These are phyloP conservation scores for Inonotus obliquus DNA, from an alignment of 1,284 basidiomycete species.

Conservation along the genomic window DNA sequence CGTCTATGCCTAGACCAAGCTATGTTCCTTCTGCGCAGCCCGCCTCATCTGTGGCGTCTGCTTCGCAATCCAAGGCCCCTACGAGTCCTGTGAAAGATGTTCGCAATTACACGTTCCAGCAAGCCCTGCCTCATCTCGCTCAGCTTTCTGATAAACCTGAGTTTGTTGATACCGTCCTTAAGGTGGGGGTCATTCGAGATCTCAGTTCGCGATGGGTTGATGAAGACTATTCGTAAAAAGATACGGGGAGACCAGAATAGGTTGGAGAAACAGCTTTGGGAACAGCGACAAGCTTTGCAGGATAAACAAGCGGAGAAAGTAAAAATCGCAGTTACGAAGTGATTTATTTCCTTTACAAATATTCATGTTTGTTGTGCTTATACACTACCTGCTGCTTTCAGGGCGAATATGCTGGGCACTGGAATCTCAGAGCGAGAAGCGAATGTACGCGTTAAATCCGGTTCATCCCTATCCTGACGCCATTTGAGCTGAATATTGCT, in stretches of 20 bases:
- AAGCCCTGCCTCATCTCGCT: slow-evolving; percentile 54
- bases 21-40: slow-evolving; percentile 3
- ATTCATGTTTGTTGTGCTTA: slow-evolving; percentile 6
- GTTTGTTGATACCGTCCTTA: slow-evolving; percentile 43
- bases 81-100: slow-evolving; percentile 31
- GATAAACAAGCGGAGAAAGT: slow-evolving; percentile 65
- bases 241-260: slow-evolving; percentile 62
- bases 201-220: neutral
- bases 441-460: slow-evolving; percentile 37
- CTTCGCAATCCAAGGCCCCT: neutral
- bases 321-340: slow-evolving; percentile 62
- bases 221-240: slow-evolving; percentile 22
- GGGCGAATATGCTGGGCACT: slow-evolving; percentile 59
- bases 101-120: slow-evolving; percentile 53
- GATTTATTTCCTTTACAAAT: slow-evolving; percentile 22
- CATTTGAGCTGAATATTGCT: slow-evolving; percentile 9
- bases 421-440: slow-evolving; percentile 64
- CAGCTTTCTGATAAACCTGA: slow-evolving; percentile 45
- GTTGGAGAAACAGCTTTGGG: slow-evolving; percentile 60
- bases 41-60: neutral
- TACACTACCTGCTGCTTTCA: slow-evolving; percentile 27
- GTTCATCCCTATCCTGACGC: slow-evolving; percentile 27
- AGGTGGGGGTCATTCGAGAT: slow-evolving; percentile 35
- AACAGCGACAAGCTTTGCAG: slow-evolving; percentile 55
- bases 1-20: slow-evolving; percentile 15